Conservation (phyloP, 108 stramenopile genomes). For the Cylindrotheca closterium region DNA sequence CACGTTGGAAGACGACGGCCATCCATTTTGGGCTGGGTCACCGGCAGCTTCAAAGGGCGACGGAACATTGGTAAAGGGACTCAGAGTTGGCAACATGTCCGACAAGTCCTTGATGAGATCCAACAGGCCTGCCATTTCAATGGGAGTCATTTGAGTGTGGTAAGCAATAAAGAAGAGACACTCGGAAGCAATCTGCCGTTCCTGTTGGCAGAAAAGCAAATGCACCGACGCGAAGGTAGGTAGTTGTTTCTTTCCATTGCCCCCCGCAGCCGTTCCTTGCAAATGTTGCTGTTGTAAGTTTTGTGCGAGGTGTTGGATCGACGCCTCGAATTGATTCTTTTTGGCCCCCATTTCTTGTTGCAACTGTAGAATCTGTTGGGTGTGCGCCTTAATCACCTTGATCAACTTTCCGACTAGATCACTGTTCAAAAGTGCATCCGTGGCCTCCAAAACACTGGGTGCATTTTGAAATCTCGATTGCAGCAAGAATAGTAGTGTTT, state of each 20-base stretch:
- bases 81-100: slow-evolving; percentile 45
- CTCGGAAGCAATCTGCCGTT: slow-evolving; percentile 70
- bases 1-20: slow-evolving; percentile 14
- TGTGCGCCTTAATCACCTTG: slow-evolving; percentile 48
- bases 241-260: slow-evolving; percentile 12
- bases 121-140: slow-evolving; percentile 59
- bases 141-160: slow-evolving; percentile 62
- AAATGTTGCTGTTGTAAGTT: slow-evolving; percentile 11
- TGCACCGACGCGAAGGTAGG: slow-evolving; percentile 36
- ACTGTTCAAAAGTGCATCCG: slow-evolving; percentile 55
- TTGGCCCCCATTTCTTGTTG: slow-evolving; percentile 16
- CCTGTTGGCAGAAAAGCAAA: slow-evolving; percentile 48
- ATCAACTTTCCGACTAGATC: slow-evolving; percentile 53
- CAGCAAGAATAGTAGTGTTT: slow-evolving; percentile 34
- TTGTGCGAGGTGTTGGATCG: slow-evolving; percentile 2
- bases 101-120: slow-evolving; percentile 65
- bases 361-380: slow-evolving; percentile 35
- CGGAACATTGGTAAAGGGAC: slow-evolving; percentile 71
- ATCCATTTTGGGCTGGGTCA: background rate
- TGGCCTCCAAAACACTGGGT: slow-evolving; percentile 37
- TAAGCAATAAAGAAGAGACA: slow-evolving; percentile 75
- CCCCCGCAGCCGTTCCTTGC: slow-evolving; percentile 2
- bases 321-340: slow-evolving; percentile 1
- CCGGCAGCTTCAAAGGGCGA: slow-evolving; percentile 35
- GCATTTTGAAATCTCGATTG: slow-evolving; percentile 31